Base-by-base conservation (phyloP, 352 stramenopile species). In the Globisporangium okanoganense region DNA sequence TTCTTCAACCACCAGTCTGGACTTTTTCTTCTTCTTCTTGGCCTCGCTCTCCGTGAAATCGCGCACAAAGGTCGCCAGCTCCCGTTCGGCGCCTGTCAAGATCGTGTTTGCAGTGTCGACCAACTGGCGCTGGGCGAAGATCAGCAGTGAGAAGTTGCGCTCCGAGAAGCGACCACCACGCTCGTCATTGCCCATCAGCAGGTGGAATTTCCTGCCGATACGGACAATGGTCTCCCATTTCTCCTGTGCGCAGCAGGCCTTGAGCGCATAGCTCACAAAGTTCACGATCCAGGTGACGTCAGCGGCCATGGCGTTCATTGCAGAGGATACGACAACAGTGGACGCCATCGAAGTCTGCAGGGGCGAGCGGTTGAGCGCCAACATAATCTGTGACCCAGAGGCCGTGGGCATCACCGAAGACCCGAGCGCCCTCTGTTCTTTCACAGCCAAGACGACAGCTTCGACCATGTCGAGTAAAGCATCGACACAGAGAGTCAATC, bases 21-120 rank as follows among this genome's bases (percentile, higher is more conserved):
- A 90, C 48, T 89, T 91, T 49, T 92, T 94, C 66, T 94, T 94
- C 49, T 94, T 94, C 62, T 87, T 88, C 59, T 87, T 92, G 2
- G 76, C 69, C 62, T 90, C 74, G 24, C 71, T 62, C 35, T 89
- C 85, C 1, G 79, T 64, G 44, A 90, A 90, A 3, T 56, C 64
- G n/a, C 64, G 70, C 31, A 87, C 47, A 45, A 74, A 88, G 6
- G 58, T 38, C 1, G 9, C 63, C 5, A 88, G 20, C 2, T 85
- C 64, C 0, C 55, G 24, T 51, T 83, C 60, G 1, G 70, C 67
- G 2, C 43, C 48, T 47, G 63, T 61, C 13, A 94, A 48, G 6
- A 65, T 40, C 9, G 24, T 31, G 24, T 69, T 71, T 29, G 87
- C 74, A 5, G 66, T 53, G 0, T 58, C 58, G 1, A 88, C n/a